Evolutionary conservation across 2,329 filamentous ascomycete genomes (phyloP).

Genomic region (Aspergillus costaricaensis): DNA sequence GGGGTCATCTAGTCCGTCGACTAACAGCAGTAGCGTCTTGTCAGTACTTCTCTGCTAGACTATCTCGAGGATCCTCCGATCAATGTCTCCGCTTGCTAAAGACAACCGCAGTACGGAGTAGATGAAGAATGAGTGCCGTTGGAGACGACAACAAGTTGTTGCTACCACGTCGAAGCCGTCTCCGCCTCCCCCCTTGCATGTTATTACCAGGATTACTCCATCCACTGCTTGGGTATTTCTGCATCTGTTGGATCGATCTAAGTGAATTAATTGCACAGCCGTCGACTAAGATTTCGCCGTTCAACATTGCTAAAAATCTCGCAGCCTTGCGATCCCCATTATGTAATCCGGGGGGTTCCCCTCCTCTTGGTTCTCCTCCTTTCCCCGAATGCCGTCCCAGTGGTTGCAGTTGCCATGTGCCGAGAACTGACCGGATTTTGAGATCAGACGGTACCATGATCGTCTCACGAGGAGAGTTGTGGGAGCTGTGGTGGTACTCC

Average conservation of each 20-base stretch:
- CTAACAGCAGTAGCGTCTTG: not conserved
- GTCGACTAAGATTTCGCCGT: not conserved
- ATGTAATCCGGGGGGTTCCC: conserved; percentile 4
- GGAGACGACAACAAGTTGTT: not conserved
- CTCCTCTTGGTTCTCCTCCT: conserved; percentile 1
- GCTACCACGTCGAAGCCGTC: not conserved
- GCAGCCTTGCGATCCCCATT: not conserved
- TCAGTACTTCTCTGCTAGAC: not conserved
- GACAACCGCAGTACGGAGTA: not conserved
- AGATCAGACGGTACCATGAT: conserved; percentile 4
- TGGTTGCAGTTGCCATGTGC: not conserved
- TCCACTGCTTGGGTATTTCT: conserved; percentile 4
- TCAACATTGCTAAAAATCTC: not conserved
- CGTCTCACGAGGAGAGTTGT: not conserved
- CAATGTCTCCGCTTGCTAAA: not conserved
- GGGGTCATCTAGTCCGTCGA: not conserved
- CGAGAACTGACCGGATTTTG: not conserved
- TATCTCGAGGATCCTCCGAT: not conserved
- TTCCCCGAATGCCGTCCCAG: not conserved
- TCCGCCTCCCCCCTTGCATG: not conserved
- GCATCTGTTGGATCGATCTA: conserved; percentile 4
- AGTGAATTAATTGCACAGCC: not conserved
- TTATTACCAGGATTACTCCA: not conserved
- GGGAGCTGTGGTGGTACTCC: not conserved
- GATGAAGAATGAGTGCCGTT: not conserved